Evolutionary conservation across 176 grass and related monocot genomes (phyloP).

Genomic region (Stipa capillata): DNA sequence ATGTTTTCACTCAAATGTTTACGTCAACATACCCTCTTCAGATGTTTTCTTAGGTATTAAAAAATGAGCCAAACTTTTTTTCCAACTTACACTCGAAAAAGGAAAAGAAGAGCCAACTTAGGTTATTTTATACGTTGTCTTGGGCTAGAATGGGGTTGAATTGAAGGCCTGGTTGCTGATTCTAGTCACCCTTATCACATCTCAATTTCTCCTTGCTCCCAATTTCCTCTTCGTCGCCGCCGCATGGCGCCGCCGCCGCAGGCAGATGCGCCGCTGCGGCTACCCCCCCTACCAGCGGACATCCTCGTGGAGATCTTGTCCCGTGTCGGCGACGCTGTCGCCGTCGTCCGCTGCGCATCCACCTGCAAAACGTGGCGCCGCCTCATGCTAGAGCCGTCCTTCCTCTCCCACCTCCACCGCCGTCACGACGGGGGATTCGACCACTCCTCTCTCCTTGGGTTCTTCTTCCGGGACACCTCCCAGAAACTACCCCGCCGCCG

Average conservation of each 20-base stretch:
- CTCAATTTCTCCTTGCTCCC: background rate
- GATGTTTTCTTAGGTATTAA: too few species aligned
- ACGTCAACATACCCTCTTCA: too few species aligned
- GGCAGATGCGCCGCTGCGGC: background rate
- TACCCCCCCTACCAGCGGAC: background rate
- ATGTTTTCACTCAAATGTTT: too few species aligned
- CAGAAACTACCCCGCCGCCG: slow-evolving; percentile 4
- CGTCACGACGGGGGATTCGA: background rate
- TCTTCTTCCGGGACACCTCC: slow-evolving; percentile 28
- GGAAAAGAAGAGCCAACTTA: too few species aligned
- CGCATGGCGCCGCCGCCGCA: background rate
- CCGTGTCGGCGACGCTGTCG: background rate
- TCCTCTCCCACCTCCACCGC: background rate
- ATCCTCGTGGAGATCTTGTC: background rate
- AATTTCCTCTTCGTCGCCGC: background rate
- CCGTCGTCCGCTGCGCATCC: slow-evolving; percentile 22
- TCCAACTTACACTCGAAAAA: too few species aligned
- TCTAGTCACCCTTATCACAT: too few species aligned
- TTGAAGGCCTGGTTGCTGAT: too few species aligned
- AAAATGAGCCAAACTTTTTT: too few species aligned
- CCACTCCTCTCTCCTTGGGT: background rate
- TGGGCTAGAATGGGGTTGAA: too few species aligned
- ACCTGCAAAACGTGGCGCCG: slow-evolving; percentile 23
- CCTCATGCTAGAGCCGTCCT: slow-evolving; percentile 11
- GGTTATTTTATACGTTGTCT: too few species aligned